These are phyloP conservation scores for Begonia peltatifolia DNA, from an alignment of 306 rosid species.

Conservation along the genomic window DNA sequence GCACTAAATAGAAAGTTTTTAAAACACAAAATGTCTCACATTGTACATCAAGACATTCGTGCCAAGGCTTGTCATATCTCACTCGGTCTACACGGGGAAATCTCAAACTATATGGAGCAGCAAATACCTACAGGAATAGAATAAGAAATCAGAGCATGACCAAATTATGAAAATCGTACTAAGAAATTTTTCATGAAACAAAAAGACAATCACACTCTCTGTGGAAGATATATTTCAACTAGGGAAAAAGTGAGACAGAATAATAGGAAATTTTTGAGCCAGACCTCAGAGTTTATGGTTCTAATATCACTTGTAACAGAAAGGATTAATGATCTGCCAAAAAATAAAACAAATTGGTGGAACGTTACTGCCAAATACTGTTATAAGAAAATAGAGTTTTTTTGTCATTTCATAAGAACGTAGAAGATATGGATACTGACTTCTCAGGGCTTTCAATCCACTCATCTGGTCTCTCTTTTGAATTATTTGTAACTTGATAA, in stretches of 20 bases:
- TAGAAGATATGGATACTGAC: slow-evolving; percentile 19
- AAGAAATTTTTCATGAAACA: too few species aligned
- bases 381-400: background rate
- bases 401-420: background rate
- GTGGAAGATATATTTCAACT: too few species aligned
- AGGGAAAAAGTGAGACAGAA: background rate
- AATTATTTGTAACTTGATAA: slow-evolving; percentile 81
- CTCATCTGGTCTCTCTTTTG: slow-evolving; percentile 95
- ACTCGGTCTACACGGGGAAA: slow-evolving; percentile 92
- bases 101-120: slow-evolving; percentile 85
- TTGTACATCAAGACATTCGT: slow-evolving; percentile 91
- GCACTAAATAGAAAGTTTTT: background rate
- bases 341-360: too few species aligned
- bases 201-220: too few species aligned
- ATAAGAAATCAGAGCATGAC: slow-evolving; percentile 2
- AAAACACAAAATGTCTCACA: slow-evolving; percentile 30
- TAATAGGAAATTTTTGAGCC: slow-evolving; percentile 14
- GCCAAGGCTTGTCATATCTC: slow-evolving; percentile 88
- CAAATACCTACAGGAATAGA: slow-evolving; percentile 49
- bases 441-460: slow-evolving; percentile 96
- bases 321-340: slow-evolving; percentile 40
- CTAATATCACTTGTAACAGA: slow-evolving; percentile 90
- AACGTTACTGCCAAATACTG: too few species aligned
- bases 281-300: slow-evolving; percentile 79
- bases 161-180: background rate